Percentiles rank a stretch among this genome's conserved stretches.
Conservation (phyloP, 345 rosid genomes). For the Citrus reticulata region DNA sequence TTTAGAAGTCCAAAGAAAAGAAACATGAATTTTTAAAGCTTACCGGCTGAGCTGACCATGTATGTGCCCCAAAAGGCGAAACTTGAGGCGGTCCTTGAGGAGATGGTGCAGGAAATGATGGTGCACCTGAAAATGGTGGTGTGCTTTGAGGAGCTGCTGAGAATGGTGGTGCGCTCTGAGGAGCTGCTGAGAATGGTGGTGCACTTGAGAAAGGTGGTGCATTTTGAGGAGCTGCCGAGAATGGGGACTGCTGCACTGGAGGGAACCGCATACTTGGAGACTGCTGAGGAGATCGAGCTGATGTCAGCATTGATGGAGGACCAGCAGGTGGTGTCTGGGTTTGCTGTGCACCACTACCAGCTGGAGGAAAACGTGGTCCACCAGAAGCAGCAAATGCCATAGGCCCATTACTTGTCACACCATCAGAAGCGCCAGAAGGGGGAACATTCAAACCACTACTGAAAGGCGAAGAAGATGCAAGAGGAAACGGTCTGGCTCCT, state of each 20-base stretch:
- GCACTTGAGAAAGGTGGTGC: slow-evolving; percentile 44
- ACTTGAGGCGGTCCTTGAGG: slow-evolving; percentile 42
- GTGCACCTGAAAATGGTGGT: slow-evolving; percentile 39
- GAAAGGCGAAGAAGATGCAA: slow-evolving; percentile 37
- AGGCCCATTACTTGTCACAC: slow-evolving; percentile 37
- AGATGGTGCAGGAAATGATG: slow-evolving; percentile 37
- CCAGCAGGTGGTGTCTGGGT: slow-evolving; percentile 36
- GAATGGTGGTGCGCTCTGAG: slow-evolving; percentile 44
- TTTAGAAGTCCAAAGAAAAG: neutral
- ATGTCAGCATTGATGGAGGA: slow-evolving; percentile 43
- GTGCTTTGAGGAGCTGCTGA: slow-evolving; percentile 46
- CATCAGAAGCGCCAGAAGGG: slow-evolving; percentile 21
- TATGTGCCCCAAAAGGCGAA: slow-evolving; percentile 65
- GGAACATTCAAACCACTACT: slow-evolving; percentile 26
- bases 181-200: slow-evolving; percentile 41
- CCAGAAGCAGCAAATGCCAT: slow-evolving; percentile 26
- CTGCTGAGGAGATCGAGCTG: slow-evolving; percentile 41
- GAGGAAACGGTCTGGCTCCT: slow-evolving; percentile 51
- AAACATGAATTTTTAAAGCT: neutral
- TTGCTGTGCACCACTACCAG: slow-evolving; percentile 31
- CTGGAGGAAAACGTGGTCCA: slow-evolving; percentile 39
- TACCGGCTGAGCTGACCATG: slow-evolving; percentile 49
- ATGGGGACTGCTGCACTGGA: slow-evolving; percentile 38
- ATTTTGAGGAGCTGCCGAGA: slow-evolving; percentile 45
- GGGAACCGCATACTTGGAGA: slow-evolving; percentile 45